phyloP scores from a whole-genome alignment of 441 rosid genomes.

The Aleurites moluccanus region DNA sequence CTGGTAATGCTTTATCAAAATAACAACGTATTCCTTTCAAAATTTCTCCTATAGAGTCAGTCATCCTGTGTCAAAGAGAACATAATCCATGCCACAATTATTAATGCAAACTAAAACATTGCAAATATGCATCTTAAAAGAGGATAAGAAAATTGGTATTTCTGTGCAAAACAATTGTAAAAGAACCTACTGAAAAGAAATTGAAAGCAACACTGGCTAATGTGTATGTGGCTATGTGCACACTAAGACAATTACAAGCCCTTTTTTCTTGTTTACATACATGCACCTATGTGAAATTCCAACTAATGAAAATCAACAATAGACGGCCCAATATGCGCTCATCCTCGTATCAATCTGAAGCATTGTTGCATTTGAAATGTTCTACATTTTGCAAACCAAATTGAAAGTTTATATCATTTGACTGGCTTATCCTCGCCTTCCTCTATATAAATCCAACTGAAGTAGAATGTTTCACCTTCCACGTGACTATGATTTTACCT shows the following conservation, averaged over 20 bases:
- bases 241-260: background rate
- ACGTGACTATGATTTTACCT: background rate
- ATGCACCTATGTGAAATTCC: background rate
- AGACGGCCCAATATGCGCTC: background rate
- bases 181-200: background rate
- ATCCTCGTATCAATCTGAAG: background rate
- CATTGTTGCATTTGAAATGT: background rate
- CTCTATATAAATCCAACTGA: no score
- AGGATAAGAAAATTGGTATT: background rate
- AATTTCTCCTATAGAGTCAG: constrained; percentile 81
- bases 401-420: background rate
- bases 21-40: constrained; percentile 86
- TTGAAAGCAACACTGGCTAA: background rate
- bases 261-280: background rate
- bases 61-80: constrained; percentile 51
- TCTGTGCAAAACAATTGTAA: background rate
- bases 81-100: constrained; percentile 21
- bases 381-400: background rate
- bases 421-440: no score
- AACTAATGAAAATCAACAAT: background rate
- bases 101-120: constrained; percentile 3
- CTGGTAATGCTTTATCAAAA: constrained; percentile 89
- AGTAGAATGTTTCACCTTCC: no score
- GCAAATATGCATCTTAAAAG: background rate
- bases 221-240: background rate